Conservation (phyloP, 768 basidiomycete genomes). For the Porpolomopsis calyptriformis region DNA sequence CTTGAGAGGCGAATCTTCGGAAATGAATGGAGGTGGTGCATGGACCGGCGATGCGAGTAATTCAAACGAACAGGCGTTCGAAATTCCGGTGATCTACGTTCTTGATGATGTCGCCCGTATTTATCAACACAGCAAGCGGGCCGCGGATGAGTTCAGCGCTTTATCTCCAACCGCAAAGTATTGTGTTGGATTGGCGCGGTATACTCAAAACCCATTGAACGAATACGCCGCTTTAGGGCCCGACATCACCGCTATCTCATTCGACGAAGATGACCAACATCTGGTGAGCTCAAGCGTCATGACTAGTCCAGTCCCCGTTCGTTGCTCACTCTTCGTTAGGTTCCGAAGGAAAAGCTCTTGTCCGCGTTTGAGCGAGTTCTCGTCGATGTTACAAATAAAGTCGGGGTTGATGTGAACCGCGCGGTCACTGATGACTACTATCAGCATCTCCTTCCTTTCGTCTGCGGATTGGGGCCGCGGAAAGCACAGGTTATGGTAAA, state of each 20-base stretch:
- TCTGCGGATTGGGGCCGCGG: slow-evolving; percentile 89
- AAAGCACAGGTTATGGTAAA: slow-evolving; percentile 81
- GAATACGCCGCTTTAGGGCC: slow-evolving; percentile 85
- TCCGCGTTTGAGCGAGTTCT: slow-evolving; percentile 74
- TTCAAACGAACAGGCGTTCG: slow-evolving; percentile 35
- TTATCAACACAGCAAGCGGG: slow-evolving; percentile 84
- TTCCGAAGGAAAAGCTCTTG: slow-evolving; percentile 78
- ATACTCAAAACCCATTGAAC: slow-evolving; percentile 85
- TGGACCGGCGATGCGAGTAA: slow-evolving; percentile 13
- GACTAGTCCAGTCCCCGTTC: background rate
- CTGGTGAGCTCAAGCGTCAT: slow-evolving; percentile 39
- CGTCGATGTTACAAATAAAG: slow-evolving; percentile 83
- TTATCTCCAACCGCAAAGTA: slow-evolving; percentile 76
- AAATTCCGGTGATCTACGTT: slow-evolving; percentile 72
- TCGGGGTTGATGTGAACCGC: slow-evolving; percentile 94
- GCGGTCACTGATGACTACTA: slow-evolving; percentile 85
- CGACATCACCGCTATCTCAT: slow-evolving; percentile 74
- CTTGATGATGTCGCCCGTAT: slow-evolving; percentile 88
- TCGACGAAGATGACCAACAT: slow-evolving; percentile 80
- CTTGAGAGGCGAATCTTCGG: slow-evolving; percentile 23
- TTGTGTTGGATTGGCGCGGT: slow-evolving; percentile 88
- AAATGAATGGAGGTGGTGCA: slow-evolving; percentile 19
- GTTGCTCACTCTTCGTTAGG: slow-evolving; percentile 31
- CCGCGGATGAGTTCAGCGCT: slow-evolving; percentile 71
- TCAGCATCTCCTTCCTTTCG: slow-evolving; percentile 76